A percentile compares a stretch with the other conserved stretches of the same genome.
Evolutionary conservation across 108 stramenopile genomes (phyloP).

Genomic region (Cyclotella atomus): DNA sequence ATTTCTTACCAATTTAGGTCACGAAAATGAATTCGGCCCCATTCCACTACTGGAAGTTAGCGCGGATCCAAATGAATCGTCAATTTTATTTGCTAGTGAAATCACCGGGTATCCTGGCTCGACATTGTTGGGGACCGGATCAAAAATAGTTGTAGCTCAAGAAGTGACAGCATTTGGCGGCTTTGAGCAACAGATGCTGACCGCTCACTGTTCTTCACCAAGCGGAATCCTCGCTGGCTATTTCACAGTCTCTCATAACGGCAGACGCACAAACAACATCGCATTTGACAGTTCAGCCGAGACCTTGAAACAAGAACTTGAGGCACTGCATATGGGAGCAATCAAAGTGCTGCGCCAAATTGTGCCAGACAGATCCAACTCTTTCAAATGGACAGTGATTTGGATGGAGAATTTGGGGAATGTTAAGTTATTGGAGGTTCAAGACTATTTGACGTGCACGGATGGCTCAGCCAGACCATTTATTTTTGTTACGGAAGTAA

Average conservation of each 20-base stretch:
- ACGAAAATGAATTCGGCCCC: slow-evolving; percentile 31
- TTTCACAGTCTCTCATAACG: slow-evolving; percentile 64
- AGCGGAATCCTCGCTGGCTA: slow-evolving; percentile 44
- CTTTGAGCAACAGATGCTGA: slow-evolving; percentile 47
- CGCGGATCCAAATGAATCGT: slow-evolving; percentile 25
- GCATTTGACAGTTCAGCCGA: slow-evolving; percentile 53
- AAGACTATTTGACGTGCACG: slow-evolving; percentile 46
- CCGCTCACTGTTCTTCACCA: slow-evolving; percentile 16
- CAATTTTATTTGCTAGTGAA: slow-evolving; percentile 22
- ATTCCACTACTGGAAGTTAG: slow-evolving; percentile 35
- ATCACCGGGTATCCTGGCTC: slow-evolving; percentile 10
- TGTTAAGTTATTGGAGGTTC: slow-evolving; percentile 37
- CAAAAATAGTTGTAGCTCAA: slow-evolving; percentile 26
- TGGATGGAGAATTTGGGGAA: slow-evolving; percentile 60
- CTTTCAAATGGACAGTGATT: slow-evolving; percentile 49
- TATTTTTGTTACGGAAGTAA: slow-evolving; percentile 28
- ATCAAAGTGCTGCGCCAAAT: slow-evolving; percentile 22
- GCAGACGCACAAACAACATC: slow-evolving; percentile 56
- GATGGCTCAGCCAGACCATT: slow-evolving; percentile 32
- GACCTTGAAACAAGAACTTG: slow-evolving; percentile 58
- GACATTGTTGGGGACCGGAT: slow-evolving; percentile 28
- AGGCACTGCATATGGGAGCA: slow-evolving; percentile 29
- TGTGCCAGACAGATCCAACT: slow-evolving; percentile 11
- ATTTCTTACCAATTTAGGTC: slow-evolving; percentile 32
- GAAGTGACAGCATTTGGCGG: slow-evolving; percentile 49